Base-by-base conservation (phyloP, 2,329 filamentous ascomycete genomes). In the Hymenoscyphus fructigenus region DNA sequence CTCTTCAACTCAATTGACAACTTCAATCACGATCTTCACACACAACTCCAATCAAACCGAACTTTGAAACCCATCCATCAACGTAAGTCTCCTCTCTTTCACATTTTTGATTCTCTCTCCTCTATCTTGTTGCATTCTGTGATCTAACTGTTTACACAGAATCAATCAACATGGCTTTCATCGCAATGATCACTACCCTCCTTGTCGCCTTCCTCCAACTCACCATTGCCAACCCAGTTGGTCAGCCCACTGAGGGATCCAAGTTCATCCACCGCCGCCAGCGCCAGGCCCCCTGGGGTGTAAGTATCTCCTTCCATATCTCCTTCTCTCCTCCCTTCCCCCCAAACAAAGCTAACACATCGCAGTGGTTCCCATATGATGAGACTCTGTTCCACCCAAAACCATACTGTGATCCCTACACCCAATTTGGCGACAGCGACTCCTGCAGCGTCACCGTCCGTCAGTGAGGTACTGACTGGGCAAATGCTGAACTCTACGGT, bases 121-220 rank as follows among this genome's bases (percentile, higher is more conserved):
- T 20, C n/a, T 4, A 36, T n/a, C 17, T 47, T 47, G 6, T 47
- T n/a, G 10, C 41, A 20, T 47, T 47, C 34, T 36, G 12, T 9
- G 34, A 20, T 5, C 41, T 47, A 47, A 47, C 5, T 47, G 41
- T 47, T n/a, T n/a, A 47, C 41, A 47, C 38, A 41, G 38, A 20
- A 47, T 47, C 41, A 20, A 47, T 47, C 41, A 47, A 47, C 41
- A 47, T 47, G 41, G n/a, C 41, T 47, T 20, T 47, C 41, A 47
- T 47, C n/a, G n/a, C 41, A n/a, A 5, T 47, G 17, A 47, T 47
- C 41, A 47, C 38, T 14, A 41, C 41, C 10, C n/a, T 47, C 41
- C 15, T 47, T 17, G 15, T 47, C 9, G n/a, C 41, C 7, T 20
- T 47, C 17, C 17, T 47, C 41, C 41, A 47, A 47, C 17, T 47